Percentiles rank a stretch among this genome's conserved stretches.
Conservation (phyloP, 2,329 filamentous ascomycete genomes). For the Penicillium sp. region DNA sequence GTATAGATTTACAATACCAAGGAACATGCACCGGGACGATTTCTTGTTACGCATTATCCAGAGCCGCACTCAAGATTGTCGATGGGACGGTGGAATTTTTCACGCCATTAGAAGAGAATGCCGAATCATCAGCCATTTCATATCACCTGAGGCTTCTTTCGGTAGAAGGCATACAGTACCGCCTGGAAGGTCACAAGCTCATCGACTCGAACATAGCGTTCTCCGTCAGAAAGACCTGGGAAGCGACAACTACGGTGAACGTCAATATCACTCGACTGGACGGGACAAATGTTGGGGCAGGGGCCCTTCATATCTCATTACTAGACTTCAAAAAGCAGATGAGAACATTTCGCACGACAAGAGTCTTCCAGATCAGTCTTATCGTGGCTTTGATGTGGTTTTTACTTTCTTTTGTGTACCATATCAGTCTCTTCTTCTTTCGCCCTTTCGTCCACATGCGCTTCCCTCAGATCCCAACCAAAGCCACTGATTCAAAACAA, state of each 20-base stretch:
- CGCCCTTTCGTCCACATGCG: slow-evolving; percentile 7
- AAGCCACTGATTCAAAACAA: background rate
- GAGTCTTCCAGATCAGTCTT: background rate
- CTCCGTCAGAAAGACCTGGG: slow-evolving; percentile 15
- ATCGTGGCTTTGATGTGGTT: slow-evolving; percentile 10
- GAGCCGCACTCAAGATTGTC: background rate
- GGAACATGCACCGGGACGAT: slow-evolving; percentile 1
- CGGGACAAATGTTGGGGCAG: background rate
- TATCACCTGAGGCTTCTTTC: slow-evolving; percentile 1
- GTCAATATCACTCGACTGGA: slow-evolving; percentile 8
- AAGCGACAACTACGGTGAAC: slow-evolving; percentile 17
- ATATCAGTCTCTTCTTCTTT: slow-evolving; percentile 14
- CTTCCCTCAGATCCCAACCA: background rate
- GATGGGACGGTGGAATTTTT: background rate
- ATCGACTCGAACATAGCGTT: slow-evolving; percentile 11
- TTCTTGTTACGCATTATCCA: background rate
- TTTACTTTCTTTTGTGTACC: slow-evolving; percentile 8
- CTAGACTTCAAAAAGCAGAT: slow-evolving; percentile 14
- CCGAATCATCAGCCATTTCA: slow-evolving; percentile 3
- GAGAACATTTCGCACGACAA: slow-evolving; percentile 5
- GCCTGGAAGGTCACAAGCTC: slow-evolving; percentile 8
- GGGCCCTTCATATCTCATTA: background rate
- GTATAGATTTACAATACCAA: background rate
- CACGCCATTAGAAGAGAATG: background rate
- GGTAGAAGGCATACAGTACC: background rate